Base-by-base conservation (phyloP, 1,139 yeast species). In the Kodamaea arcana region DNA sequence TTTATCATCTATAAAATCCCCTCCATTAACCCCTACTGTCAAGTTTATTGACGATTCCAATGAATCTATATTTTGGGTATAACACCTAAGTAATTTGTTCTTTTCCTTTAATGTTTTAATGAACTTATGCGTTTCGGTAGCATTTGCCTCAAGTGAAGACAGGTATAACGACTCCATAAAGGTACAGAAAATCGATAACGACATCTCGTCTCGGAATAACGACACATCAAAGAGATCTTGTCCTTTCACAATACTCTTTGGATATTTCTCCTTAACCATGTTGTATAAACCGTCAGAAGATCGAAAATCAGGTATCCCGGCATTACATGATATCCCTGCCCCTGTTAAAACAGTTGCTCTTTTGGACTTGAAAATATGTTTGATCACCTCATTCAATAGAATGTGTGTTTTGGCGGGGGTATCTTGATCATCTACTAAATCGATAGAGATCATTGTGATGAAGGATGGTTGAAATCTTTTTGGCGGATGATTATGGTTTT, bases 301-400 rank as follows among this genome's bases (percentile, higher is more conserved):
- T 39, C 97, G 71, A 57, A 90, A 90, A 56, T 90, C 97, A 1
- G 97, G 97, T 36, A 90, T 90, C 0, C 97, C 97, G 1, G 97
- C 97, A 55, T 85, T 87, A 56, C 97, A 87, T 17, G 96, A 86
- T 39, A 90, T 86, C 2, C 97, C 97, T 2, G 97, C 97, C 7
- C 97, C 97, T 0, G 97, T 87, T 37, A 88, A 69, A 7, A 81
- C 69, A 10, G 81, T 65, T 30, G 80, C 64, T 51, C 71, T 77
- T 41, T 70, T 70, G 32, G 69, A 44, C 47, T 79, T 67, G 45
- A 62, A 67, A 10, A 83, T 62, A 32, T 48, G 32, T 44, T 66
- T 67, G 34, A 66, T 54, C 17, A 65, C 64, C 42, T 69, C 74
- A 33, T 65, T 58, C 29, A 69, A 49, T 35, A 53, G 52, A 25